phyloP scores from a whole-genome alignment of 768 basidiomycete species.

The Sporobolomyces roseus region DNA sequence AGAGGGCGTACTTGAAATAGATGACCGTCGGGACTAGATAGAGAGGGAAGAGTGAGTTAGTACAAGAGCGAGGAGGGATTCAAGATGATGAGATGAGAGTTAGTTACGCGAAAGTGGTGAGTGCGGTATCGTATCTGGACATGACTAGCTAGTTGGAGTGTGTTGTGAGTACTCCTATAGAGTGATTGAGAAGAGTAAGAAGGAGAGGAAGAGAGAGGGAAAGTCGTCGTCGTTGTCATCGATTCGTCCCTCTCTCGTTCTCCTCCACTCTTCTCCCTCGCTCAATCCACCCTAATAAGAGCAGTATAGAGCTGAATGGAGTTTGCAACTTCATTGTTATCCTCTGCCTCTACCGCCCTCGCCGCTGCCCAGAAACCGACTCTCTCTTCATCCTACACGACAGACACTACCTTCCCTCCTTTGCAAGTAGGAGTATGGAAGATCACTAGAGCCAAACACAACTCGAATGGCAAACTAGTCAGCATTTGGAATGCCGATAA shows the following conservation, averaged over 20 bases:
- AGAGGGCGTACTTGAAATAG: constrained; percentile 72
- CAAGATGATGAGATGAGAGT: background rate
- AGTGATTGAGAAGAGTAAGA: background rate
- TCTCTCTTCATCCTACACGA: constrained; percentile 23
- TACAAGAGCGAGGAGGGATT: background rate
- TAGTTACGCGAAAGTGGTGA: constrained; percentile 35
- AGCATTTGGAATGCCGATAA: constrained; percentile 93
- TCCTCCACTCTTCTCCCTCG: background rate
- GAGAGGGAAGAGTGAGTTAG: constrained; percentile 57
- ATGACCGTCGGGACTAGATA: constrained; percentile 94
- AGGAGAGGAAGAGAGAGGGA: background rate
- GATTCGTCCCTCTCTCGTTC: background rate
- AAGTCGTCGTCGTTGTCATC: too few relatives aligned
- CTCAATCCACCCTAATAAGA: too few relatives aligned
- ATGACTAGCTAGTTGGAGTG: background rate
- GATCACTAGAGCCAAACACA: constrained; percentile 79
- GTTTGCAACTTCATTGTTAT: constrained; percentile 25
- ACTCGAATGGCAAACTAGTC: constrained; percentile 82
- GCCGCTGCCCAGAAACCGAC: constrained; percentile 10
- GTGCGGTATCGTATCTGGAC: constrained; percentile 35
- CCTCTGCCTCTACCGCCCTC: constrained; percentile 19
- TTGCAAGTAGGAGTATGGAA: constrained; percentile 68
- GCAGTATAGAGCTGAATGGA: constrained; percentile 23
- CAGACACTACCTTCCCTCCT: background rate
- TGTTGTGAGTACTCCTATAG: too few relatives aligned